Base-by-base conservation (phyloP, 2,329 filamentous ascomycete genomes). In the Xylariaceae sp. region DNA sequence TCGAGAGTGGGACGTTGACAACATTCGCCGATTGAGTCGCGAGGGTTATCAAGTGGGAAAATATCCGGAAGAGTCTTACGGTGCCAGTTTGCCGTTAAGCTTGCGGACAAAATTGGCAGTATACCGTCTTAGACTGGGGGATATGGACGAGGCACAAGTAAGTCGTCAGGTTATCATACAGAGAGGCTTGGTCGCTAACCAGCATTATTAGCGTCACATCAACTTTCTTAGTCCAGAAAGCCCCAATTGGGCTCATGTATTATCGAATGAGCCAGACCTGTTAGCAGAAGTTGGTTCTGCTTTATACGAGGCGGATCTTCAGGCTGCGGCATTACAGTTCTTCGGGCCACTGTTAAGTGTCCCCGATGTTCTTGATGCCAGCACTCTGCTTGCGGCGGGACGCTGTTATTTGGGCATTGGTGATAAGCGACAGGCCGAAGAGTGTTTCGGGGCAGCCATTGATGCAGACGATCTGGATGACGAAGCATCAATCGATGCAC, bases 1-100 rank as follows among this genome's bases (percentile, higher is more conserved):
- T 68, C 80, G 91, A 53, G 94, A 99, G 71, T 99, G 91, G 83
- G 94, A 99, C 68, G 71, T 80, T 5, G 80, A 85, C 42, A 83
- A 90, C 65, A 76, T 79, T 18, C 85, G 94, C 56, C 84, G 92
- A 53, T 69, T 75, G 1, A 71, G 78, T 53, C 78, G 88, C 5
- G 70, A 80, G 2, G 80, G 80, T 1, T 96, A 87, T 67, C 70
- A 76, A 8, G 74, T 78, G 4, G 77, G 72, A 2, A 71, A 70
- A 42, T 83, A 82, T 66, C 74, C 79, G 1, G 65, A 72, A 3
- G 74, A 78, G 5, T 74, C 79, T 0, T 96, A 96, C 68, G 91
- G 89, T 0, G 70, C 79, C 37, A 83, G 85, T 1, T 74, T 96
- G 37, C 92, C 92, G 0, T 70, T 92, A 5, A 91, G 96, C 61